Evolutionary conservation across 768 basidiomycete species (phyloP).

Genomic region (Mycena capillaripes): DNA sequence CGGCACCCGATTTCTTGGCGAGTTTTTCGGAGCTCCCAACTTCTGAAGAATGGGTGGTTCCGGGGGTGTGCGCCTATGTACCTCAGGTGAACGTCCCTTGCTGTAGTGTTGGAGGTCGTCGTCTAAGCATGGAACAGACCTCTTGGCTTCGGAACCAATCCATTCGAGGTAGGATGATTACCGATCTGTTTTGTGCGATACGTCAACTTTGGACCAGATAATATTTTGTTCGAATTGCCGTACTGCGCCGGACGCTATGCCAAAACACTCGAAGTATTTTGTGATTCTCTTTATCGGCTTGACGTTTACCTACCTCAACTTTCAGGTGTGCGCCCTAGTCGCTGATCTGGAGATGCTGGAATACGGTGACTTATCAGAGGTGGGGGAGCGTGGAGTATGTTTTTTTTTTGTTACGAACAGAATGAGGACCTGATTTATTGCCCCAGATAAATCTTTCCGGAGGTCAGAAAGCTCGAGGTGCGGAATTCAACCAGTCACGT

Average conservation of each 20-base stretch:
- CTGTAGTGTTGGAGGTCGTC: not conserved
- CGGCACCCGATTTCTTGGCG: slow-evolving; percentile 84
- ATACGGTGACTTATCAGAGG: slow-evolving; percentile 89
- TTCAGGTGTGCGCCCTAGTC: slow-evolving; percentile 71
- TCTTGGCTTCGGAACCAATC: slow-evolving; percentile 73
- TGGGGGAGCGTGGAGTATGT: slow-evolving; percentile 84
- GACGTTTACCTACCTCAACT: not conserved
- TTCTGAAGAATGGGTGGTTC: slow-evolving; percentile 80
- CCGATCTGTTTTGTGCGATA: not conserved
- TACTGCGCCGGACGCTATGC: slow-evolving; percentile 66
- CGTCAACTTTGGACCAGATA: slow-evolving; percentile 41
- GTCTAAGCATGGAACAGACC: slow-evolving; percentile 38
- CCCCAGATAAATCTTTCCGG: slow-evolving; percentile 51
- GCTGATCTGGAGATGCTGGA: slow-evolving; percentile 88
- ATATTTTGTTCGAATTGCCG: slow-evolving; percentile 48
- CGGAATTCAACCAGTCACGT: not conserved
- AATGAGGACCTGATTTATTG: not conserved
- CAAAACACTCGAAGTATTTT: slow-evolving; percentile 53
- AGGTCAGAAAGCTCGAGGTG: slow-evolving; percentile 32
- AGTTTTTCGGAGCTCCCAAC: slow-evolving; percentile 60
- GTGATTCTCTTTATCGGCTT: not conserved
- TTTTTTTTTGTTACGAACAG: slow-evolving; percentile 4
- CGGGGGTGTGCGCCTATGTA: slow-evolving; percentile 87
- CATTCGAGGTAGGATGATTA: slow-evolving; percentile 46
- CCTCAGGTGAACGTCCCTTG: slow-evolving; percentile 67